Percentiles rank a stretch among this genome's conserved stretches.
Evolutionary conservation across 2,329 filamentous ascomycete species (phyloP).

Genomic region (Aspergillus sp.): DNA sequence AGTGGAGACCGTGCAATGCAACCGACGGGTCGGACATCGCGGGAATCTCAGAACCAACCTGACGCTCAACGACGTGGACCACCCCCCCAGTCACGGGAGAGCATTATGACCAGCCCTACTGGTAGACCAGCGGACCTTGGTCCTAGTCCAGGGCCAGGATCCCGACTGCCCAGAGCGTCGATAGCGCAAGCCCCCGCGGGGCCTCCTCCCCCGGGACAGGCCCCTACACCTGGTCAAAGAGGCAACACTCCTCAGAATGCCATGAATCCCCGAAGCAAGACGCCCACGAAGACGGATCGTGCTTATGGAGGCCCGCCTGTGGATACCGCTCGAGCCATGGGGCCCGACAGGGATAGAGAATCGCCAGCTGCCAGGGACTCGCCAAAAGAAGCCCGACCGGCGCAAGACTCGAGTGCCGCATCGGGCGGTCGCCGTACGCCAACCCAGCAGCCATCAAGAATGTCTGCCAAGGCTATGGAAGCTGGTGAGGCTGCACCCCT

Average conservation of each 20-base stretch:
- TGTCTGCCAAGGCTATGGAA: slow-evolving; percentile 50
- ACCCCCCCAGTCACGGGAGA: slow-evolving; percentile 47
- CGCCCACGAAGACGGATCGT: slow-evolving; percentile 53
- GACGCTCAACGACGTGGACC: slow-evolving; percentile 42
- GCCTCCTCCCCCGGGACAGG: slow-evolving; percentile 65
- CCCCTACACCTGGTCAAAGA: slow-evolving; percentile 60
- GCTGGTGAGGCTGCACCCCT: slow-evolving; percentile 49
- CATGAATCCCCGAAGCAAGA: slow-evolving; percentile 48
- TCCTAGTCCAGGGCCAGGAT: slow-evolving; percentile 47
- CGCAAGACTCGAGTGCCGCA: slow-evolving; percentile 52
- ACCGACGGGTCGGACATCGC: slow-evolving; percentile 43
- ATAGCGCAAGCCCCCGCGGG: slow-evolving; percentile 62
- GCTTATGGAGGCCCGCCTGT: slow-evolving; percentile 44
- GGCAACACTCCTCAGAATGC: slow-evolving; percentile 41
- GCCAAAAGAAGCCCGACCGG: slow-evolving; percentile 38
- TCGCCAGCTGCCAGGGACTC: slow-evolving; percentile 49
- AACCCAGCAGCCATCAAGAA: slow-evolving; percentile 51
- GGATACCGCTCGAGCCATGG: slow-evolving; percentile 45
- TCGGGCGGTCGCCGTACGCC: slow-evolving; percentile 67
- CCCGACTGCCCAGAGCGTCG: slow-evolving; percentile 62
- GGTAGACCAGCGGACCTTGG: slow-evolving; percentile 32
- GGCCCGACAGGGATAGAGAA: slow-evolving; percentile 50
- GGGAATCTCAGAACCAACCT: slow-evolving; percentile 43
- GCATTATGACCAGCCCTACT: slow-evolving; percentile 33
- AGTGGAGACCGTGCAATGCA: slow-evolving; percentile 47